These are phyloP conservation scores for Albifimbria verrucaria DNA, from an alignment of 2,329 filamentous ascomycete species.

Conservation along the genomic window DNA sequence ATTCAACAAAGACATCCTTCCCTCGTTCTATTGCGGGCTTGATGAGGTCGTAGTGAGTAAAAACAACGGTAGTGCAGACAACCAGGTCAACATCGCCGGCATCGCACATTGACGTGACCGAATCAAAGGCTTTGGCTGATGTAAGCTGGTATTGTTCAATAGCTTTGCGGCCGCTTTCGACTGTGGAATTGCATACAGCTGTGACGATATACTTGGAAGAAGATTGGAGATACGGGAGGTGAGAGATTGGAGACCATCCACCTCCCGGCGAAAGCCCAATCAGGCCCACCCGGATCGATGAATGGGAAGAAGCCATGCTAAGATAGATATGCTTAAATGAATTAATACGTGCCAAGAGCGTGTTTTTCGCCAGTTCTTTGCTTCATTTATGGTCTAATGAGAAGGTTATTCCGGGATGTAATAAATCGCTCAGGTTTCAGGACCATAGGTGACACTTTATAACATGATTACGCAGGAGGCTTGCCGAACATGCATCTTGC, in stretches of 20 bases:
- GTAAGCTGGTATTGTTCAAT: constrained; percentile 38
- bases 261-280: constrained; percentile 12
- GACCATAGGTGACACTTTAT: no score
- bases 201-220: constrained; percentile 41
- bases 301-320: no score
- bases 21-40: constrained; percentile 40
- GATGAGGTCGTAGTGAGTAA: constrained; percentile 40
- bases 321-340: no score
- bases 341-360: no score
- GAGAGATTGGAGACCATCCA: constrained; percentile 49
- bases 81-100: constrained; percentile 50
- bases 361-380: no score
- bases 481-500: no score
- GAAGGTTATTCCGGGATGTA: no score
- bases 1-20: constrained; percentile 11
- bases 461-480: no score
- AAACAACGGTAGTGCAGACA: constrained; percentile 46
- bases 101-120: constrained; percentile 38
- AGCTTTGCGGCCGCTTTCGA: constrained; percentile 37
- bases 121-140: constrained; percentile 41
- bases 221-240: constrained; percentile 42
- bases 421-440: no score
- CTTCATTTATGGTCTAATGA: no score
- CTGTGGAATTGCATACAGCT: constrained; percentile 46
- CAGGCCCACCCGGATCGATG: constrained; percentile 14